These are phyloP conservation scores for Plasmodium vivax DNA, from an alignment of 169 alveolate genomes.

Conservation along the genomic window DNA sequence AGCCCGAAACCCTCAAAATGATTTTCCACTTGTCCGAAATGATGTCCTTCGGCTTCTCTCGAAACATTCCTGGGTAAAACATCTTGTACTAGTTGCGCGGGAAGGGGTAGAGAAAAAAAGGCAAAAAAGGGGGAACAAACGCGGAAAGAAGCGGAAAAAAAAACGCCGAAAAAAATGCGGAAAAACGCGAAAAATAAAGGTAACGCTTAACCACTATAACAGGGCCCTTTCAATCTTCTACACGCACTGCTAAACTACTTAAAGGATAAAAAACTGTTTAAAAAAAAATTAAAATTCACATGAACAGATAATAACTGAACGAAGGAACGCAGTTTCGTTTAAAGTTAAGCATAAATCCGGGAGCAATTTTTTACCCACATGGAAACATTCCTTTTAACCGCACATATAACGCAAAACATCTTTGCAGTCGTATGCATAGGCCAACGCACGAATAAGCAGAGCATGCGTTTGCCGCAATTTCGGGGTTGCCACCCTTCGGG, in stretches of 20 bases:
- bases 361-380: background rate
- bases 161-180: background rate
- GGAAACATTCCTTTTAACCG: background rate
- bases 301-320: background rate
- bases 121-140: background rate
- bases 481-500: background rate
- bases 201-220: background rate
- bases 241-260: background rate
- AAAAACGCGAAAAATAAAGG: background rate
- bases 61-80: conserved; percentile 87
- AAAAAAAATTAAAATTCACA: background rate
- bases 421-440: background rate
- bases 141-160: background rate
- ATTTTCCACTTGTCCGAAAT: conserved; percentile 79
- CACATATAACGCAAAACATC: background rate
- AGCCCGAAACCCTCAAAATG: conserved; percentile 79
- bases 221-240: background rate
- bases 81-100: conserved; percentile 43
- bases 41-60: conserved; percentile 79
- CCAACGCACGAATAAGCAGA: background rate
- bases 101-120: background rate
- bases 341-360: background rate
- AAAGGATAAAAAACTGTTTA: background rate
- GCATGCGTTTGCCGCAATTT: background rate
- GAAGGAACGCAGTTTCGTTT: background rate